Base-by-base conservation (phyloP, 495 filamentous ascomycete species). In the Friedmanniomyces endolithicus region DNA sequence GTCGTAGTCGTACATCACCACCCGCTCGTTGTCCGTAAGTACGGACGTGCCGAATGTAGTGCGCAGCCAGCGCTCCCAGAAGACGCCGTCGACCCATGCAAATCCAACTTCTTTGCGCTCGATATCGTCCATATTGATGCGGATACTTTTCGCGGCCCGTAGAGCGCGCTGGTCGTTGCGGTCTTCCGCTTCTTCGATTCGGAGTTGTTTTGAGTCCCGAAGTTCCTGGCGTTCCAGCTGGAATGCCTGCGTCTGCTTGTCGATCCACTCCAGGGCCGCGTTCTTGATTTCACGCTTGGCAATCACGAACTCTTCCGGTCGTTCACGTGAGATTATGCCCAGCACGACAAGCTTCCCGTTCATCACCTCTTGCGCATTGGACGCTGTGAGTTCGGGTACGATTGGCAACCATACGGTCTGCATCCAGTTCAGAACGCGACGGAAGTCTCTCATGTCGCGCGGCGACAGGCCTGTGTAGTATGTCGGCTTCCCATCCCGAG, bases 1-100 rank as follows among this genome's bases (percentile, higher is more conserved):
- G 88, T 95, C 90, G 72, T 97, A 86, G 66, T 98, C 94, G 57
- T 96, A 95, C 69, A 98, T 90, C 50, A 98, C 85, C 39, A 98
- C 89, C 50, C 87, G 78, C 68, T 97, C 92, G 37, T 89, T 87
- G 44, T 88, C 83, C 7, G 11, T 19, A 39, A 76, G 77, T 23
- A 88, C 83, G 63, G 90, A 83, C 59, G 97, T 84, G 39, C 94
- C 92, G 66, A 94, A 98, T 0, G 89, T 95, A 17, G 82, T 92
- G 44, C 88, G 76, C 52, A 98, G 81, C 92, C 92, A 98, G 35
- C 90, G 78, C 67, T 96, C 89, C 92, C 92, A 98, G 68, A 97
- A 96, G 22, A 88, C 80, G 47, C 89, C 89, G 68, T 98, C 92
- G 8, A 97, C 87, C 94, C 94, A 97, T n/a, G 94, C 92, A 71